Percentiles rank a stretch among this genome's conserved stretches.
These are phyloP conservation scores for Neolentinus lepideus DNA, from an alignment of 1,284 basidiomycete species.

Conservation along the genomic window DNA sequence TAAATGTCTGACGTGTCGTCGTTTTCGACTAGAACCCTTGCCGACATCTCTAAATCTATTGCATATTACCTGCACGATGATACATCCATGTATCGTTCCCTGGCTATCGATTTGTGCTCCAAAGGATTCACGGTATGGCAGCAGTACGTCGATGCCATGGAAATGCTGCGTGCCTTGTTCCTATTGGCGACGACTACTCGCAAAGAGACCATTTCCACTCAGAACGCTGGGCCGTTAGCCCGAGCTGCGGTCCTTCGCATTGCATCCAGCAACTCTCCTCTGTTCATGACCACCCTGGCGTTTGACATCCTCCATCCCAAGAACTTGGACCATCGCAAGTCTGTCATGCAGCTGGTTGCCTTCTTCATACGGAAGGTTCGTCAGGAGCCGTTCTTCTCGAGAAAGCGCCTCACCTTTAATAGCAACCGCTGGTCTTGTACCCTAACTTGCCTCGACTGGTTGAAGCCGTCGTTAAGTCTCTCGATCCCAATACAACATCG, in stretches of 20 bases:
- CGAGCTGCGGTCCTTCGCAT: slow-evolving; percentile 81
- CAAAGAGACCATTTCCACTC: slow-evolving; percentile 60
- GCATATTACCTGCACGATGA: slow-evolving; percentile 72
- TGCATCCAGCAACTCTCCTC: slow-evolving; percentile 74
- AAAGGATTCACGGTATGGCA: slow-evolving; percentile 93
- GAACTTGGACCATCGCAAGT: slow-evolving; percentile 74
- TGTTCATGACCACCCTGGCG: slow-evolving; percentile 94
- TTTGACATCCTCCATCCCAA: slow-evolving; percentile 86
- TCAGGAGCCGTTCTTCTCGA: not conserved
- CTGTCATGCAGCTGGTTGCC: slow-evolving; percentile 90
- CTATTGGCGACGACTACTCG: slow-evolving; percentile 65
- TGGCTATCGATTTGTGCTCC: slow-evolving; percentile 87
- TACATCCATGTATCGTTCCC: slow-evolving; percentile 50
- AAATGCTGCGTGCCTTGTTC: slow-evolving; percentile 83
- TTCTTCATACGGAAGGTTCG: slow-evolving; percentile 86
- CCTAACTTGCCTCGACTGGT: slow-evolving; percentile 83
- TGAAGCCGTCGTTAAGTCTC: slow-evolving; percentile 94
- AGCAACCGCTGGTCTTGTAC: slow-evolving; percentile 84
- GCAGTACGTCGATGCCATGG: slow-evolving; percentile 88
- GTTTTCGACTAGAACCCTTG: slow-evolving; percentile 54
- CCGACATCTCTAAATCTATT: slow-evolving; percentile 81
- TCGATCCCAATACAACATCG: slow-evolving; percentile 85
- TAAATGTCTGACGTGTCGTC: slow-evolving; percentile 1
- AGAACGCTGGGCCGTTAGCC: slow-evolving; percentile 62
- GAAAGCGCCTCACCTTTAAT: slow-evolving; percentile 1